Evolutionary conservation across 169 alveolate species (phyloP).

Genomic region (Eimeria tenella): DNA sequence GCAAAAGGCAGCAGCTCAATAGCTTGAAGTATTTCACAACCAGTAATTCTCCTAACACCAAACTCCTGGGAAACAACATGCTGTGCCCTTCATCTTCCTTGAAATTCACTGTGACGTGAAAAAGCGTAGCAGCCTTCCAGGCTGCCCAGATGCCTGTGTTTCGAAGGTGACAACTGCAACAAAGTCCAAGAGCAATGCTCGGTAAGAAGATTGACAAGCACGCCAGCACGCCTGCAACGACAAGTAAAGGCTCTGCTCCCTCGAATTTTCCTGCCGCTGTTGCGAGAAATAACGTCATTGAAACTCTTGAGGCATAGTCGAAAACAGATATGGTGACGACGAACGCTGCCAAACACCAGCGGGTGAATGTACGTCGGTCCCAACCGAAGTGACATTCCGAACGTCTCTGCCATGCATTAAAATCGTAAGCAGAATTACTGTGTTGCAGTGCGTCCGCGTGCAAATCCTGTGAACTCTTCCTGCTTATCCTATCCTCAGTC

Average conservation of each 20-base stretch:
- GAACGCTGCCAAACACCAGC: constrained; percentile 8
- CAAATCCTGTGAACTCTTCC: neutral
- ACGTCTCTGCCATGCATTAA: neutral
- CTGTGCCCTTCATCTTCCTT: neutral
- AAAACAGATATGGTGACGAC: constrained; percentile 4
- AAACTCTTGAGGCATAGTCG: constrained; percentile 51
- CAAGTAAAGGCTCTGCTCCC: neutral
- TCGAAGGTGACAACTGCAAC: constrained; percentile 45
- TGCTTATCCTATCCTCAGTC: neutral
- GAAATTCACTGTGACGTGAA: neutral
- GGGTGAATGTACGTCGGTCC: neutral
- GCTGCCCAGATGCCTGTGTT: constrained; percentile 35
- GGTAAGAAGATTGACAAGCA: constrained; percentile 35
- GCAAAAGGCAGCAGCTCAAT: neutral
- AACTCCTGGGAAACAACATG: neutral
- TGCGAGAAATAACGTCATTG: constrained; percentile 37
- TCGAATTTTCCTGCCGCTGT: constrained; percentile 30
- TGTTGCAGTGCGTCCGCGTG: neutral
- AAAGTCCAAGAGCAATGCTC: constrained; percentile 38
- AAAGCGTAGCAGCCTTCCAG: constrained; percentile 13
- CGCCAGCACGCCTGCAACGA: constrained; percentile 28
- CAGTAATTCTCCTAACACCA: neutral
- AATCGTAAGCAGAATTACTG: neutral
- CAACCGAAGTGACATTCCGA: neutral
- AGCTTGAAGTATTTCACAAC: neutral